These are phyloP conservation scores for Dendrocalamus latiflorus DNA, from an alignment of 202 grass and related monocot genomes.

Conservation along the genomic window DNA sequence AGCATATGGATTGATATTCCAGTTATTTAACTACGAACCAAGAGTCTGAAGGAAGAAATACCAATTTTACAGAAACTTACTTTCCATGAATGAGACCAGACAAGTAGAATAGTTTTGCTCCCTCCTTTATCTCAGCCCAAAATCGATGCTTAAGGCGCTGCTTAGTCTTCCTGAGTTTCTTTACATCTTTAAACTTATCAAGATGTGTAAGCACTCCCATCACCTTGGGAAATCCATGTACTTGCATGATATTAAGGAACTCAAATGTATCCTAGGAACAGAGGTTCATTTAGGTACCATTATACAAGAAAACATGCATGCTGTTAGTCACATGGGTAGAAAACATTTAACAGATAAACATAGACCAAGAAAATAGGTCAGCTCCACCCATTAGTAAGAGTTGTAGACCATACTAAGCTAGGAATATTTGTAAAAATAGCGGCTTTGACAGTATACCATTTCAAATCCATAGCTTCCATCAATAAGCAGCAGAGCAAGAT, in stretches of 20 bases:
- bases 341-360: slow-evolving; percentile 3
- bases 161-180: slow-evolving; percentile 94
- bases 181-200: slow-evolving; percentile 95
- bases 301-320: slow-evolving; percentile 5
- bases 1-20: background rate
- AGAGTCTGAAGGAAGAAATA: slow-evolving; percentile 11
- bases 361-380: background rate
- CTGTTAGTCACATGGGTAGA: background rate
- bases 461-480: slow-evolving; percentile 99
- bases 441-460: slow-evolving; percentile 60
- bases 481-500: slow-evolving; percentile 88
- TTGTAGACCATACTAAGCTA: slow-evolving; percentile 9
- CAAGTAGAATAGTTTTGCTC: slow-evolving; percentile 94
- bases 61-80: slow-evolving; percentile 54
- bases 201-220: slow-evolving; percentile 98
- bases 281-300: slow-evolving; percentile 14
- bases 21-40: slow-evolving; percentile 19
- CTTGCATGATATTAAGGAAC: slow-evolving; percentile 98
- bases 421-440: slow-evolving; percentile 22
- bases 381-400: background rate
- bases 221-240: slow-evolving; percentile 93
- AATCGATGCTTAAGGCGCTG: slow-evolving; percentile 91
- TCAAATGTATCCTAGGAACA: slow-evolving; percentile 89
- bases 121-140: slow-evolving; percentile 91
- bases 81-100: slow-evolving; percentile 85